phyloP scores from a whole-genome alignment of 129 eudicot species.

The Chrysanthemum lavandulifolium region DNA sequence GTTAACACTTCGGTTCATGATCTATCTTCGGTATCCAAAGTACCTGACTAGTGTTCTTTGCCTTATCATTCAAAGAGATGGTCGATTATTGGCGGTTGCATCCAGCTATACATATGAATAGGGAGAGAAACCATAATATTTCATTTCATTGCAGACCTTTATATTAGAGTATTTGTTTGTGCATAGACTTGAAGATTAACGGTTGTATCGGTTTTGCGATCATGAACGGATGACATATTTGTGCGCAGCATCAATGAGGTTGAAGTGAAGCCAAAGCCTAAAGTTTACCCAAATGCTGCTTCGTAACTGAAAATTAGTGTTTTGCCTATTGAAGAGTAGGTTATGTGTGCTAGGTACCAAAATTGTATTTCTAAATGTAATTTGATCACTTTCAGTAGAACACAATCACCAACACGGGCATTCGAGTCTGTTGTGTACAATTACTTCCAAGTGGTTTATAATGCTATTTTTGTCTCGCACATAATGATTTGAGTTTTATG shows the following conservation, averaged over 20 bases:
- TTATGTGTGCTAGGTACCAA: not conserved
- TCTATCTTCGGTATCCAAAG: constrained; percentile 59
- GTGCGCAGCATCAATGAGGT: constrained; percentile 79
- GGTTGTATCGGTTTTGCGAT: constrained; percentile 39
- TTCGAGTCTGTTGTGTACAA: constrained; percentile 5
- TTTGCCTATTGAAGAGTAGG: not conserved
- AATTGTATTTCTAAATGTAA: constrained; percentile 10
- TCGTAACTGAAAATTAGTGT: constrained; percentile 40
- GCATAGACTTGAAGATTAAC: not conserved
- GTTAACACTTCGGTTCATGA: constrained; percentile 14
- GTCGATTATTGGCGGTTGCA: constrained; percentile 74
- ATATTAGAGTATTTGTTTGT: not conserved
- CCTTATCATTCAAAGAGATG: constrained; percentile 88
- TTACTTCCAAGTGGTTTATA: not conserved
- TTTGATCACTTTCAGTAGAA: not conserved
- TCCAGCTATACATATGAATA: constrained; percentile 85
- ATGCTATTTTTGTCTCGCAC: not conserved
- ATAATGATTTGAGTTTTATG: not conserved
- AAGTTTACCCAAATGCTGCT: constrained; percentile 60
- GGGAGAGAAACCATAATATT: constrained; percentile 77
- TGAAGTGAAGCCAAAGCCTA: constrained; percentile 95
- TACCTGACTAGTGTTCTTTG: constrained; percentile 76
- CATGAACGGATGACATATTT: constrained; percentile 82
- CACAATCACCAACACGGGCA: not conserved
- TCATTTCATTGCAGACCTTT: not conserved